Conservation (phyloP, 164 flowering plant species). For the Vitis amurensis region DNA sequence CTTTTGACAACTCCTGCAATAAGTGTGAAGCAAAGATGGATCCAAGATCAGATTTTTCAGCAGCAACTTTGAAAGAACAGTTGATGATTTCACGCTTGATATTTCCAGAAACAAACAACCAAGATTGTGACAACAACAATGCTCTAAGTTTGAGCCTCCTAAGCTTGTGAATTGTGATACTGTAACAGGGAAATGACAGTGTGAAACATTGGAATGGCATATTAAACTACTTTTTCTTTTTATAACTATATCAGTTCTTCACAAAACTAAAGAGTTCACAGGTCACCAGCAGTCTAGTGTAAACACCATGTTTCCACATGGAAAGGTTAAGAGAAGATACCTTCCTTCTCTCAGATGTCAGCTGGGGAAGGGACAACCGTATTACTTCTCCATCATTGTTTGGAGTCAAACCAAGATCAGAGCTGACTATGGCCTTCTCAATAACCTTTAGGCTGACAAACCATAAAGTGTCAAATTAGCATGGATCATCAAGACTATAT, state of each 20-base stretch:
- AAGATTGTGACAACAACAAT: no score
- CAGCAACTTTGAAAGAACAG: no score
- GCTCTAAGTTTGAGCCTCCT: no score
- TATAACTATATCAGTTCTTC: no score
- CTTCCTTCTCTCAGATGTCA: slow-evolving; percentile 94
- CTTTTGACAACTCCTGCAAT: slow-evolving; percentile 73
- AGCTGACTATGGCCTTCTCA: slow-evolving; percentile 89
- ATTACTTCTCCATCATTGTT: slow-evolving; percentile 93
- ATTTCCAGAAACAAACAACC: no score
- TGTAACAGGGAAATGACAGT: no score
- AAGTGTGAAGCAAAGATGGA: slow-evolving; percentile 3
- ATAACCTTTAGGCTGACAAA: slow-evolving; percentile 76
- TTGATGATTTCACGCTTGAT: no score
- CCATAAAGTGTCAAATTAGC: background rate
- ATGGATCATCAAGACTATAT: background rate
- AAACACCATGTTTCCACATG: background rate
- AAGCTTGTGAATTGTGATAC: no score
- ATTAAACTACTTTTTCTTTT: no score
- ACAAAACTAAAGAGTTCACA: no score
- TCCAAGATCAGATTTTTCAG: background rate
- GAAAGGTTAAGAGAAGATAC: slow-evolving; percentile 27
- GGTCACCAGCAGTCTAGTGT: no score
- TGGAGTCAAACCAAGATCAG: slow-evolving; percentile 83
- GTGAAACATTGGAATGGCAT: no score
- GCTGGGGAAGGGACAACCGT: slow-evolving; percentile 74